These are phyloP conservation scores for Termitomyces sp. DNA, from an alignment of 768 basidiomycete species.

Conservation along the genomic window DNA sequence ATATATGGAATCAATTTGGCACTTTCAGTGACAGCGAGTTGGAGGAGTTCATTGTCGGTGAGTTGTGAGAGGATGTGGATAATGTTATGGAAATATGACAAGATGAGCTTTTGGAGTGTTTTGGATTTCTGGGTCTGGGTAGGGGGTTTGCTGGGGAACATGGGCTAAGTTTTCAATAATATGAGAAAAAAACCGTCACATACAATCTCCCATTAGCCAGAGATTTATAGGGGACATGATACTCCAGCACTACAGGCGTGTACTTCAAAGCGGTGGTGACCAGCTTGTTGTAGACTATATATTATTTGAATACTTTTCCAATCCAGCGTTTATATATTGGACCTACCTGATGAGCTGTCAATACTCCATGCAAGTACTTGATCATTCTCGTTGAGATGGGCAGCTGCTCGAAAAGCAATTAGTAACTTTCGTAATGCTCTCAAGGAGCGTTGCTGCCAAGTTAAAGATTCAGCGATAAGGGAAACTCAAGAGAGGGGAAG, in stretches of 20 bases:
- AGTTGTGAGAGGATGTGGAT: conserved; percentile 75
- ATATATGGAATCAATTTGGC: conserved; percentile 89
- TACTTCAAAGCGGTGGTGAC: conserved; percentile 82
- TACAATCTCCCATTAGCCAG: conserved; percentile 82
- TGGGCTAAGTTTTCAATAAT: conserved; percentile 2
- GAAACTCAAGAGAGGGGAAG: neutral
- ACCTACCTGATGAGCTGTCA: conserved; percentile 68
- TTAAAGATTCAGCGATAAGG: neutral
- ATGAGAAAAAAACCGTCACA: conserved; percentile 21
- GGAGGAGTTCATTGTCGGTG: conserved; percentile 56
- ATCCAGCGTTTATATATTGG: neutral
- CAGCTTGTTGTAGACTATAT: conserved; percentile 88
- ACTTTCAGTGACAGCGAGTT: conserved; percentile 76
- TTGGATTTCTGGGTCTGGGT: conserved; percentile 78
- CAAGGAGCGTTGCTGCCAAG: conserved; percentile 71
- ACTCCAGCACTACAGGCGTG: conserved; percentile 82
- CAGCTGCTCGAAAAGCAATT: conserved; percentile 88
- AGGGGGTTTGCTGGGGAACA: conserved; percentile 67
- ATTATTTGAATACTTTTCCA: conserved; percentile 4
- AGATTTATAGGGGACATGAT: conserved; percentile 86
- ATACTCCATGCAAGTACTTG: conserved; percentile 82
- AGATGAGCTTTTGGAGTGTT: conserved; percentile 77
- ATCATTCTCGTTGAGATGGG: conserved; percentile 82
- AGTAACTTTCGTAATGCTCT: conserved; percentile 78
- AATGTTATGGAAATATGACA: conserved; percentile 87